phyloP scores from a whole-genome alignment of 108 stramenopile genomes.

The Skeletonema costatum region DNA sequence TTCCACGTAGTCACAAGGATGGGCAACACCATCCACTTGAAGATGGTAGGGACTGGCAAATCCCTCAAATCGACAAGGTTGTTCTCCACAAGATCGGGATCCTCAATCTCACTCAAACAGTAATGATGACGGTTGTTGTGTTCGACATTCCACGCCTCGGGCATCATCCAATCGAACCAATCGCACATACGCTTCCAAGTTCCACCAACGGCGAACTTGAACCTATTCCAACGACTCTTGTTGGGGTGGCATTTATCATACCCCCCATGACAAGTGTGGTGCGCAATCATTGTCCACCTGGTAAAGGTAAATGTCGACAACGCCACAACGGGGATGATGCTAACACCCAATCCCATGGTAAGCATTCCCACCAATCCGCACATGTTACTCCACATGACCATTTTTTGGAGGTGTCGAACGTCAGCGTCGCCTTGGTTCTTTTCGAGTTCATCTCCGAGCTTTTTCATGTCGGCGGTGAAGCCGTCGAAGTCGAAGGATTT shows the following conservation, averaged over 20 bases:
- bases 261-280: constrained; percentile 89
- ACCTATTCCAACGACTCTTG: constrained; percentile 72
- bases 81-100: constrained; percentile 90
- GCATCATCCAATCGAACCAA: constrained; percentile 92
- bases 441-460: constrained; percentile 80
- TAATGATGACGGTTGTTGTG: constrained; percentile 94
- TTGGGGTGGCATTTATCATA: constrained; percentile 83
- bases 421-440: constrained; percentile 79
- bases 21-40: constrained; percentile 66
- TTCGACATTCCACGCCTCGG: constrained; percentile 94
- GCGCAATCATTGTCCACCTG: constrained; percentile 90
- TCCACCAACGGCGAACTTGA: constrained; percentile 79
- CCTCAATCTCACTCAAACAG: constrained; percentile 72
- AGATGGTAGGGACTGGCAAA: constrained; percentile 44
- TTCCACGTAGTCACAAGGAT: constrained; percentile 80
- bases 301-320: constrained; percentile 77
- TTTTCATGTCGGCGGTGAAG: constrained; percentile 80
- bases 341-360: constrained; percentile 57
- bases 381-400: constrained; percentile 79
- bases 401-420: constrained; percentile 89
- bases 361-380: constrained; percentile 77
- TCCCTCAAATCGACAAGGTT: constrained; percentile 74
- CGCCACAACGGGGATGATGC: constrained; percentile 53
- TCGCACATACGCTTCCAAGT: constrained; percentile 68
- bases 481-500: constrained; percentile 73